Evolutionary conservation across 228 moss, liverwort and hornwort species (phyloP).

Genomic region (Sphagnum fallax): DNA sequence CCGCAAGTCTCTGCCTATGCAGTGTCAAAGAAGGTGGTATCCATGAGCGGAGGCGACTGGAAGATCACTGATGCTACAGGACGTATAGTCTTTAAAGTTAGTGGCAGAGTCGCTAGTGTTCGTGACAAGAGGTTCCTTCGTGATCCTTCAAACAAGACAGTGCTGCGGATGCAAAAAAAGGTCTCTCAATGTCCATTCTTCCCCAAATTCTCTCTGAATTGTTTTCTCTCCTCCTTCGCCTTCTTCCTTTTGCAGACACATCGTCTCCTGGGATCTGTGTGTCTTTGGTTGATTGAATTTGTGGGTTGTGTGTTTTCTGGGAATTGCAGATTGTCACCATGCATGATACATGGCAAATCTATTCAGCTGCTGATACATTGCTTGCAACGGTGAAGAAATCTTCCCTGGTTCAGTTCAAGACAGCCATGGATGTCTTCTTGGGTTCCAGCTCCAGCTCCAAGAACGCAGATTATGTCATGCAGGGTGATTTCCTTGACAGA

Average conservation of each 20-base stretch:
- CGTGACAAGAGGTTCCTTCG: constrained; percentile 35
- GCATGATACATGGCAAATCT: constrained; percentile 54
- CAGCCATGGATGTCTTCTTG: constrained; percentile 41
- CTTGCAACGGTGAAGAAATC: constrained; percentile 41
- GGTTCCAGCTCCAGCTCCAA: constrained; percentile 34
- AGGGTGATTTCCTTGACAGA: constrained; percentile 45
- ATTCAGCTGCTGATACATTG: constrained; percentile 9
- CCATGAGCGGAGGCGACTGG: constrained; percentile 47
- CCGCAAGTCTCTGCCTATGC: constrained; percentile 36
- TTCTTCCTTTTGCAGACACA: background rate
- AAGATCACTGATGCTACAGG: constrained; percentile 37
- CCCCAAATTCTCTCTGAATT: background rate
- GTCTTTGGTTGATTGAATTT: background rate
- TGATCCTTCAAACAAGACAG: constrained; percentile 20
- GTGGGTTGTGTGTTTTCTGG: background rate
- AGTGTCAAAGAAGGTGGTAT: constrained; percentile 44
- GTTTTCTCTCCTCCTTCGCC: background rate
- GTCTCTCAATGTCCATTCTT: background rate
- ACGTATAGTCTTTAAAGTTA: constrained; percentile 25
- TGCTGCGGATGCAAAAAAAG: constrained; percentile 44
- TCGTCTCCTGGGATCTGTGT: background rate
- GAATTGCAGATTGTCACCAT: constrained; percentile 27
- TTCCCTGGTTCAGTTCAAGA: constrained; percentile 36
- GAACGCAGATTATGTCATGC: constrained; percentile 35
- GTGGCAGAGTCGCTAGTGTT: constrained; percentile 36